These are phyloP conservation scores for Marvania coccoides DNA, from an alignment of 139 green algal genomes.

Conservation along the genomic window DNA sequence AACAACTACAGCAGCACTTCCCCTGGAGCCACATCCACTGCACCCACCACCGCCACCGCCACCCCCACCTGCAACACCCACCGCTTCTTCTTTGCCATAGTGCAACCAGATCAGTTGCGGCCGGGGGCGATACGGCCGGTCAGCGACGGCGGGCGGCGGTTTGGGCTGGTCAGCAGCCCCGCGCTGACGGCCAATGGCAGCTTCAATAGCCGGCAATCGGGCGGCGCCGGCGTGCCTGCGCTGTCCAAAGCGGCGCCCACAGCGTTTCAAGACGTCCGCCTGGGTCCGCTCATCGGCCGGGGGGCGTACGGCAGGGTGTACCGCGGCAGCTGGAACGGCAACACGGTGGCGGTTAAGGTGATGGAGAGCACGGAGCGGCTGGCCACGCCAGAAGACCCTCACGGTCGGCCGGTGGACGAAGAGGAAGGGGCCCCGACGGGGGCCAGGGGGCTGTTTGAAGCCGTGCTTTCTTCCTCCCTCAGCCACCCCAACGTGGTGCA, in stretches of 20 bases:
- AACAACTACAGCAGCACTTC: too few species aligned
- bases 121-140: not conserved
- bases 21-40: too few species aligned
- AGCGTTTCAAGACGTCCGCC: conserved; percentile 42
- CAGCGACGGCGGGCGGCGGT: not conserved
- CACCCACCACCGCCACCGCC: not conserved
- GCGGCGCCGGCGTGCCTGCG: not conserved
- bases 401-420: not conserved
- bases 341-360: conserved; percentile 70
- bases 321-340: conserved; percentile 56
- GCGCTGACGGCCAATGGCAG: not conserved
- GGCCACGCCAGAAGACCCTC: not conserved
- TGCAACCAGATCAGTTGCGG: not conserved
- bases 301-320: conserved; percentile 58
- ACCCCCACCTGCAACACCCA: not conserved
- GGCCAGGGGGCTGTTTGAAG: conserved; percentile 3
- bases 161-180: not conserved
- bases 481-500: conserved; percentile 43
- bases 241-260: conserved; percentile 16
- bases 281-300: conserved; percentile 57
- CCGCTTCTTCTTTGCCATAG: not conserved
- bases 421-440: not conserved
- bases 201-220: not conserved
- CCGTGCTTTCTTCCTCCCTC: conserved; percentile 19
- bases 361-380: conserved; percentile 33